Evolutionary conservation across 805 yeast species (phyloP).

Genomic region (Schizosaccharomyces octosporus): DNA sequence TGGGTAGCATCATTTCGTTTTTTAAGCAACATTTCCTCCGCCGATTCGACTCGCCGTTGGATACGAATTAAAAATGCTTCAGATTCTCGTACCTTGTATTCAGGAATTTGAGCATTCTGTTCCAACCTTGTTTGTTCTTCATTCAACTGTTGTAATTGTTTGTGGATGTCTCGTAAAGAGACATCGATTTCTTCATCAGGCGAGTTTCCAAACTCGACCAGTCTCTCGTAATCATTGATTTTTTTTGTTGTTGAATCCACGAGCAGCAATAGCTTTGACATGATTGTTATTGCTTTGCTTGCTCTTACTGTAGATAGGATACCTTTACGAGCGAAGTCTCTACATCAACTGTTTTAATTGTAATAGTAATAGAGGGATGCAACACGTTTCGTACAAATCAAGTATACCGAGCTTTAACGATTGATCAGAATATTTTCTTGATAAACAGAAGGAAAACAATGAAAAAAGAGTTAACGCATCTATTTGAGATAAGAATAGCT

Average conservation of each 20-base stretch:
- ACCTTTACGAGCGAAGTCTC: too few species aligned
- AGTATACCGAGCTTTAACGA: constrained; percentile 19
- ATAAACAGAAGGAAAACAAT: background rate
- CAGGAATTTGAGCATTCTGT: background rate
- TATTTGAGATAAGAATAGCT: background rate
- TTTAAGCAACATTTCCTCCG: background rate
- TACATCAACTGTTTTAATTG: too few species aligned
- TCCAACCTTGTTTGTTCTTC: background rate
- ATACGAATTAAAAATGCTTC: background rate
- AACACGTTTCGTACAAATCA: too few species aligned
- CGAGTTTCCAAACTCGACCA: background rate
- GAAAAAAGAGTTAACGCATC: background rate
- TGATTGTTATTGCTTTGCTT: background rate
- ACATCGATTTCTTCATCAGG: background rate
- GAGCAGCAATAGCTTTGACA: background rate
- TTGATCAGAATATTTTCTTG: background rate
- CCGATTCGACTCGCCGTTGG: background rate
- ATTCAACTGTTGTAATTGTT: background rate
- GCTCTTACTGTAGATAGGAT: too few species aligned
- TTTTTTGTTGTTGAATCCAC: background rate
- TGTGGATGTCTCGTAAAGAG: background rate
- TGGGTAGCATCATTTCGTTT: background rate
- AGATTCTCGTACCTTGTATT: background rate
- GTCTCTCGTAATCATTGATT: background rate
- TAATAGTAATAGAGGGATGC: too few species aligned